Base-by-base conservation (phyloP, 495 filamentous ascomycete genomes). In the Sordaria brevicollis region DNA sequence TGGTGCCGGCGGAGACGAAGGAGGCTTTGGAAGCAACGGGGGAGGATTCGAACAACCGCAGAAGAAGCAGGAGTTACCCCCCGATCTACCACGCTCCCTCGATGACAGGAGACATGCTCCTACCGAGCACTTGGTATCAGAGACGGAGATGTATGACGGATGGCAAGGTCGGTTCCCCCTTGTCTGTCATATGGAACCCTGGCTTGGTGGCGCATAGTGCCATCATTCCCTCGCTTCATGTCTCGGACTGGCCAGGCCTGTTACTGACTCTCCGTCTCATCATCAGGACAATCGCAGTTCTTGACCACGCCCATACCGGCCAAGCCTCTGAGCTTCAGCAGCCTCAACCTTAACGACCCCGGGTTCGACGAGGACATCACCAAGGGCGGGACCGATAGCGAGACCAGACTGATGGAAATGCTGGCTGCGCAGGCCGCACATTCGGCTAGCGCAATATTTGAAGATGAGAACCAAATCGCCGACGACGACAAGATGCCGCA, bases 111-210 rank as follows among this genome's bases (percentile, higher is more conserved):
- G 89, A 77, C 87, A 85, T 68, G 81, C 86, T 5, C 81, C 82
- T 13, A 79, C 79, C 37, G 80, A 84, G 36, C 49, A 62, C 25
- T 77, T 83, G 71, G 85, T 91, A 33, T 86, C 86, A 8, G 94
- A 97, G 83, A 96, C 93, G 31, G 94, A 98, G 86, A 91, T 97
- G 83, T 98, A 98, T 78, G 95, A 99, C 86, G 96, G 92, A 70
- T 99, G 95, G 95, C 93, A 97, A 90, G 94, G 94, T 97, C 78
- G 37, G 83, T 78, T 38, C 19, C 39, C 39, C 54, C 25, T 5
- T 54, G 35, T 39, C 68, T 65, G 69, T 73, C 73, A 70, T 72
- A 54, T 65, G 39, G 62, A 68, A n/a, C 34, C 35, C 41, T 57
- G 49, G 49, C 25, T 57, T 57, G 11, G 49, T 57, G 49, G 49